Percentiles rank a stretch among this genome's conserved stretches.
These are phyloP conservation scores for Lolium perenne DNA, from an alignment of 176 grass and related monocot genomes.

Conservation along the genomic window DNA sequence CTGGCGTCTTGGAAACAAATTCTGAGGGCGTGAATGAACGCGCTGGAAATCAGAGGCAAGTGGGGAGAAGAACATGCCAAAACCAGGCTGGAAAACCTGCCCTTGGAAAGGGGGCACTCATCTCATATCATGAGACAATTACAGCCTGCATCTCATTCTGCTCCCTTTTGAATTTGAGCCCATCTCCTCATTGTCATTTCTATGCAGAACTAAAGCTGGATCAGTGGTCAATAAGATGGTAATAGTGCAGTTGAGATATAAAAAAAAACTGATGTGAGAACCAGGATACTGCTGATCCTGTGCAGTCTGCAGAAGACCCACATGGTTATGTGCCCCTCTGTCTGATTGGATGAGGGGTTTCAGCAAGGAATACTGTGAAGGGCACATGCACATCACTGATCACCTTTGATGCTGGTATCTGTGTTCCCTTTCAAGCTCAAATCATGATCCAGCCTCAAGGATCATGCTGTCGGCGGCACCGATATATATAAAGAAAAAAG, in stretches of 20 bases:
- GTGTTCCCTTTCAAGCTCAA: slow-evolving; percentile 26
- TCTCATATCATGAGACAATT: neutral
- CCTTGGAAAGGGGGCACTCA: neutral
- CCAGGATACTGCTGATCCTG: neutral
- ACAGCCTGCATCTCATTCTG: neutral
- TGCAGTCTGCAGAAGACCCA: slow-evolving; percentile 5
- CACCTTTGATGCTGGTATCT: neutral
- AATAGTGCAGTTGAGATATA: neutral
- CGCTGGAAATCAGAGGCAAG: neutral
- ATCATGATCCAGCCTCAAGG: slow-evolving; percentile 23
- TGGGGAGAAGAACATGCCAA: slow-evolving; percentile 42
- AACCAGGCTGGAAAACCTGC: slow-evolving; percentile 37
- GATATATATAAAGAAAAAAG: neutral
- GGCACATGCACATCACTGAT: slow-evolving; percentile 27
- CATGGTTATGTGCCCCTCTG: neutral
- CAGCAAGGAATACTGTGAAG: slow-evolving; percentile 55
- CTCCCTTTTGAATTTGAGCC: neutral
- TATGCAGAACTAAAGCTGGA: neutral
- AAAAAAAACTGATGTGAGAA: neutral
- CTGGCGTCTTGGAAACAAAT: slow-evolving; percentile 42
- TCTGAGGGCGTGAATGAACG: neutral
- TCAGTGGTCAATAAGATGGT: neutral
- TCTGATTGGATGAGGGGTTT: slow-evolving; percentile 17
- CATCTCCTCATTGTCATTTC: neutral
- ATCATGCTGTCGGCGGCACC: neutral